phyloP scores from a whole-genome alignment of 139 green algal genomes.

The Limnomonas spitsbergensis region DNA sequence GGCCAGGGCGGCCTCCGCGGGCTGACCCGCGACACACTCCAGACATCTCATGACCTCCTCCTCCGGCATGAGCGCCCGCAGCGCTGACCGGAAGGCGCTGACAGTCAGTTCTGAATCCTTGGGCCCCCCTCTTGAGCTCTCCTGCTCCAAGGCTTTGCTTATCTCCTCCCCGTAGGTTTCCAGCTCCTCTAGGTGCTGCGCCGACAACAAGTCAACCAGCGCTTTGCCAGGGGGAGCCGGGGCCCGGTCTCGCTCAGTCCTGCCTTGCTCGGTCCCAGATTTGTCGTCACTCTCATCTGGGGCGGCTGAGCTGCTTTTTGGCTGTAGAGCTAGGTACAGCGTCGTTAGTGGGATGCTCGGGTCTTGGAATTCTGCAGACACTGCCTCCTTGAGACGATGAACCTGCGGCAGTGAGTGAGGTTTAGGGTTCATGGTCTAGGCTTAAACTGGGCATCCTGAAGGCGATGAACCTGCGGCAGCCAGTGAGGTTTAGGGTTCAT shows the following conservation, averaged over 20 bases:
- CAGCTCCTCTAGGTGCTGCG: slow-evolving; percentile 2
- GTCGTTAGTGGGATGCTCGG: background rate
- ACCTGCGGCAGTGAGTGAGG: background rate
- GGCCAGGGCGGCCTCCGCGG: background rate
- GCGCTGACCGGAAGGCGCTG: background rate
- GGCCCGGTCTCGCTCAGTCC: too few relatives aligned
- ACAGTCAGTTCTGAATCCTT: background rate
- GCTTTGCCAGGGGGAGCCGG: background rate
- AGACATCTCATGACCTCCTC: too few relatives aligned
- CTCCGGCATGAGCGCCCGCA: background rate
- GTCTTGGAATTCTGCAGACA: background rate
- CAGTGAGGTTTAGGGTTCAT: too few relatives aligned
- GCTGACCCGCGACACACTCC: background rate
- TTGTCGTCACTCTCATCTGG: background rate
- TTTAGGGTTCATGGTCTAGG: background rate
- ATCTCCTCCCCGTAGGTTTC: slow-evolving; percentile 1
- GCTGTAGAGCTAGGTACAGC: background rate
- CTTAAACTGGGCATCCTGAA: background rate
- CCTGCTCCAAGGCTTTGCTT: background rate
- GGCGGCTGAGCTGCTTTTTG: background rate
- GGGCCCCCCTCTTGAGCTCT: background rate
- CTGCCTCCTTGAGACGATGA: background rate
- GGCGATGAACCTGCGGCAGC: background rate
- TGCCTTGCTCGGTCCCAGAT: too few relatives aligned
- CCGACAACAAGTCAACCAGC: background rate